Evolutionary conservation across 768 basidiomycete genomes (phyloP).

Genomic region (Paxillus involutus): DNA sequence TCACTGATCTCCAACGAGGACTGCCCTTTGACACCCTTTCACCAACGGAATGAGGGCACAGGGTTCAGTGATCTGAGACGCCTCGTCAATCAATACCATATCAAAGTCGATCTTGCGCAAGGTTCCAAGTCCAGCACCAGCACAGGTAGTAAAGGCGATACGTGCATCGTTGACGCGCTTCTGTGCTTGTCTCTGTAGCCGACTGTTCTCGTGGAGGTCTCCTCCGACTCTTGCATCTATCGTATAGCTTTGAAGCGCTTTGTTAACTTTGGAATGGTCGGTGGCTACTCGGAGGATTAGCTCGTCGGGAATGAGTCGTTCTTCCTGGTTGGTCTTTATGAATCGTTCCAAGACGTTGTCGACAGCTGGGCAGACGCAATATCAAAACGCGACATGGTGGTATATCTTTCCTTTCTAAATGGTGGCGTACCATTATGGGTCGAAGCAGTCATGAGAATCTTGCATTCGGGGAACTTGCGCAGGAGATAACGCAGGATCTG

Average conservation of each 20-base stretch:
- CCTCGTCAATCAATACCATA: conserved; percentile 66
- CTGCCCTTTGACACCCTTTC: conserved; percentile 56
- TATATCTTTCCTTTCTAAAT: neutral
- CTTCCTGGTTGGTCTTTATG: conserved; percentile 42
- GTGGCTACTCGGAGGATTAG: conserved; percentile 69
- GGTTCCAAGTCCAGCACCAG: conserved; percentile 60
- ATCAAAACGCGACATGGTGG: neutral
- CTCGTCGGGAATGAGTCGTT: conserved; percentile 48
- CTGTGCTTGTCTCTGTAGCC: conserved; percentile 57
- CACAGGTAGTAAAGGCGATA: conserved; percentile 67
- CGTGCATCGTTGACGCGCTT: conserved; percentile 54
- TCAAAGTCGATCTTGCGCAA: conserved; percentile 56
- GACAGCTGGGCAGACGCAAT: conserved; percentile 46
- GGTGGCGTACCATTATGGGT: conserved; percentile 57
- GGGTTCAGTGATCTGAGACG: conserved; percentile 70
- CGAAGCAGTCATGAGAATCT: conserved; percentile 70
- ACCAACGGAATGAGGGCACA: conserved; percentile 65
- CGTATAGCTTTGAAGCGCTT: conserved; percentile 55
- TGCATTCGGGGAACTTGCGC: conserved; percentile 32
- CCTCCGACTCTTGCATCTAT: conserved; percentile 61
- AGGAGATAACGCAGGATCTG: conserved; percentile 51
- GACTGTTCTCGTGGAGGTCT: conserved; percentile 59
- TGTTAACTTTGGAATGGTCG: conserved; percentile 61
- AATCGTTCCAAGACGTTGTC: conserved; percentile 72
- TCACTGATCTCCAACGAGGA: conserved; percentile 73